A percentile compares a stretch with the other conserved stretches of the same genome.
Evolutionary conservation across 352 stramenopile species (phyloP).

Genomic region (Globisporangium paroecandrum): DNA sequence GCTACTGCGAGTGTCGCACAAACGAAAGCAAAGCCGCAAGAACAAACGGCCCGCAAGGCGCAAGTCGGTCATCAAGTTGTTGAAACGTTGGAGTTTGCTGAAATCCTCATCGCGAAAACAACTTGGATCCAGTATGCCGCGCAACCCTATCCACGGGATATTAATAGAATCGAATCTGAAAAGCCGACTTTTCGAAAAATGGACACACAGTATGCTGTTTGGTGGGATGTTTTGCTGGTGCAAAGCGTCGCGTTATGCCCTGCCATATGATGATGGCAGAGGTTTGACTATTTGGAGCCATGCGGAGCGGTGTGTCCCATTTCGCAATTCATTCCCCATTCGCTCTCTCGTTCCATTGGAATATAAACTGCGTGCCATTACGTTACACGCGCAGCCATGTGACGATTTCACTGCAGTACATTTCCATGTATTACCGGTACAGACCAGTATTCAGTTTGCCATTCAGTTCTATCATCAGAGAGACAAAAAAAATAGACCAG

Average conservation of each 20-base stretch:
- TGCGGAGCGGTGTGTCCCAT: background rate
- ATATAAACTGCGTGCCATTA: too few species aligned
- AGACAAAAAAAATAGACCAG: background rate
- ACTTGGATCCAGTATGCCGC: background rate
- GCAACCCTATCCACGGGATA: background rate
- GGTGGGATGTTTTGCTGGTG: background rate
- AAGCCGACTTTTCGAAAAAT: background rate
- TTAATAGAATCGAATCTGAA: background rate
- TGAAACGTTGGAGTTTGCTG: background rate
- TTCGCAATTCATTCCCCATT: too few species aligned
- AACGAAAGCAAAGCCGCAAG: background rate
- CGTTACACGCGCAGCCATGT: too few species aligned
- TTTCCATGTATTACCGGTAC: too few species aligned
- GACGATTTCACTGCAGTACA: too few species aligned
- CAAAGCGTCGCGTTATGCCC: background rate
- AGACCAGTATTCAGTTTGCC: background rate
- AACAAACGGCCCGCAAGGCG: background rate
- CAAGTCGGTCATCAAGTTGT: constrained; percentile 2
- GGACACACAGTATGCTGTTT: background rate
- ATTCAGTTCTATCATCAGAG: background rate
- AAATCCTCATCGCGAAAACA: background rate
- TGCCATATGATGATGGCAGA: background rate
- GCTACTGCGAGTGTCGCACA: constrained; percentile 6
- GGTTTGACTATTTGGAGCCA: background rate
- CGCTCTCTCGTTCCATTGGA: too few species aligned